Percentiles rank a stretch among this genome's conserved stretches.
phyloP scores from a whole-genome alignment of 208 protist genomes.

The Balamuthia mandrillaris region DNA sequence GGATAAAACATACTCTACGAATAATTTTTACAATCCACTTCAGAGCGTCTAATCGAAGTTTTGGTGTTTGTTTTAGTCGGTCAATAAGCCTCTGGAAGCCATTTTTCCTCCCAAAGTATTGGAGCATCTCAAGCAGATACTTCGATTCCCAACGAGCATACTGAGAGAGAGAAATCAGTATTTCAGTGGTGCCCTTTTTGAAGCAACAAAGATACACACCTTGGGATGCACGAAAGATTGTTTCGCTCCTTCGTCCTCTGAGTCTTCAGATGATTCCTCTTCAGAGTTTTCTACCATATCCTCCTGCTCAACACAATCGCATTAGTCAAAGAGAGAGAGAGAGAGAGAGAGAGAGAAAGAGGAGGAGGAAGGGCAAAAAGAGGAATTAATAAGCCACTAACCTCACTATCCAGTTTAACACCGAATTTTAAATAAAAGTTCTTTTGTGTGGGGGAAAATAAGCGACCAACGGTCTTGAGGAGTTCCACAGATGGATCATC shows the following conservation, averaged over 20 bases:
- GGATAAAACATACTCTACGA: not conserved
- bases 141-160: not conserved
- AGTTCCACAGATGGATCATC: too few species aligned
- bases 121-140: not conserved
- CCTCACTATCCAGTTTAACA: not conserved
- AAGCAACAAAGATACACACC: not conserved
- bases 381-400: not conserved
- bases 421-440: not conserved
- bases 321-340: not conserved
- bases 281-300: not conserved
- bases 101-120: conserved; percentile 2
- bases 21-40: conserved; percentile 12
- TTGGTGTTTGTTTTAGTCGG: not conserved
- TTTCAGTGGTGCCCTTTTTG: not conserved
- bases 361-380: not conserved
- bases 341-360: not conserved
- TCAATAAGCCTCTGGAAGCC: not conserved
- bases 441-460: conserved; percentile 5
- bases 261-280: not conserved
- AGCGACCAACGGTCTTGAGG: not conserved
- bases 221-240: not conserved
- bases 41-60: not conserved
- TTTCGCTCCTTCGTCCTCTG: not conserved
- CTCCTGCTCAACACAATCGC: not conserved
- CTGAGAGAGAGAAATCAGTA: not conserved